Evolutionary conservation across 305 asterid species (phyloP), one percentile per base, ranked within the genome.

Genomic region (Plantago coronopus): DNA sequence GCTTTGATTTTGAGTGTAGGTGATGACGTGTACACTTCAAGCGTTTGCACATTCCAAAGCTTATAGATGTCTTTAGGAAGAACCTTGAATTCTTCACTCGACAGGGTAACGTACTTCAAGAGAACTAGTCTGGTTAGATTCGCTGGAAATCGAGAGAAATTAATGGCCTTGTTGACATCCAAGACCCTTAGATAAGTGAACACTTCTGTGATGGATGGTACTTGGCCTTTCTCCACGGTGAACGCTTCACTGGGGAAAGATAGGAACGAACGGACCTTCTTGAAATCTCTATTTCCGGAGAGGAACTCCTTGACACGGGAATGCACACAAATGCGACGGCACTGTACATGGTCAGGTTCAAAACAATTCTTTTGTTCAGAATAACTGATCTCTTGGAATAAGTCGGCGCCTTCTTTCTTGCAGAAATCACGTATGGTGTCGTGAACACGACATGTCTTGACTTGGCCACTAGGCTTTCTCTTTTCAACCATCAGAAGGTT

Each of bases 401-500:
- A 29, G 10, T 68, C 60, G 12, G 51, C 14, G 16, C 71, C 79
- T 66, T 61, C 62, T 2, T 43, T 15, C 5, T 5, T 67, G 66
- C 77, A 74, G 38, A 70, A 68, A 20, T 53, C 71, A 15, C 66
- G 76, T 40, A 78, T 59, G 65, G 65, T 38, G 29, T 68, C 75
- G 64, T 74, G 79, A 61, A 78, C 73, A n/a, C 68, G 68, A 40
- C 79, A 78, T 7, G 73, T 68, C 59, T 68, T 74, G 12, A 71
- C 42, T 48, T 74, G 55, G 3, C 72, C 73, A 38, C 48, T 62
- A 0, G 61, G 42, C 3, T 67, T 71, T 21, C 42, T 57, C 58
- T 48, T 15, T 8, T 25, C 60, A 4, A 71, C 64, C 65, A 70
- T 67, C 34, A 77, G 27, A 15, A 77, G 54, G 38, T 70, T 77